These are phyloP conservation scores for Pseudevernia furfuracea DNA, from an alignment of 495 filamentous ascomycete genomes.

Conservation along the genomic window DNA sequence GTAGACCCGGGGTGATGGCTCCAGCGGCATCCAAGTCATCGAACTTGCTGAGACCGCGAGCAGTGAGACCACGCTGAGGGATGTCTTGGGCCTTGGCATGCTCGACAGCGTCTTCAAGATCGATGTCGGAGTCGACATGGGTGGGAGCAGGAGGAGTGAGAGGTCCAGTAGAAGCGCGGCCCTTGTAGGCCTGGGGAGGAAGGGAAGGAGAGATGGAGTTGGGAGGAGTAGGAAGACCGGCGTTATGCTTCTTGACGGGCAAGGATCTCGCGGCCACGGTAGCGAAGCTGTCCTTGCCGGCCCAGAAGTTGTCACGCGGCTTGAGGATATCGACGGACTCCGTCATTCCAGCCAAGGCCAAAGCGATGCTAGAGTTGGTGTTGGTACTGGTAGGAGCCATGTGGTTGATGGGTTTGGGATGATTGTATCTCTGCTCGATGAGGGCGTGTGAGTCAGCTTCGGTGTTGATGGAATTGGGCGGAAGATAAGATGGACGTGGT, in stretches of 20 bases:
- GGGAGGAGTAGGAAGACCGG: constrained; percentile 78
- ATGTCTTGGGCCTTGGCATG: constrained; percentile 41
- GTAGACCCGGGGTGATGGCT: constrained; percentile 74
- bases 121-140: constrained; percentile 79
- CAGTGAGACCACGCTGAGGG: constrained; percentile 30
- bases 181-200: constrained; percentile 66
- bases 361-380: constrained; percentile 49
- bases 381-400: constrained; percentile 43
- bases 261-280: constrained; percentile 50
- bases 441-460: constrained; percentile 21
- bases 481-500: constrained; percentile 29
- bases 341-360: constrained; percentile 57
- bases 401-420: constrained; percentile 35
- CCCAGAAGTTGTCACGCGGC: constrained; percentile 41
- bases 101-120: constrained; percentile 63
- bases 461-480: constrained; percentile 20
- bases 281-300: constrained; percentile 54
- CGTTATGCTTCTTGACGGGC: constrained; percentile 48
- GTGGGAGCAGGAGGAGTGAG: constrained; percentile 49
- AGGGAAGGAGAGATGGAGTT: constrained; percentile 92
- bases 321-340: constrained; percentile 66
- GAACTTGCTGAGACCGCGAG: constrained; percentile 37
- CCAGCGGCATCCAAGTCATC: constrained; percentile 62
- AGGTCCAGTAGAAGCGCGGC: constrained; percentile 35
- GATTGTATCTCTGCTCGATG: constrained; percentile 29